phyloP scores from a whole-genome alignment of 2,329 filamentous ascomycete species.

The Teratosphaeriaceae sp. region DNA sequence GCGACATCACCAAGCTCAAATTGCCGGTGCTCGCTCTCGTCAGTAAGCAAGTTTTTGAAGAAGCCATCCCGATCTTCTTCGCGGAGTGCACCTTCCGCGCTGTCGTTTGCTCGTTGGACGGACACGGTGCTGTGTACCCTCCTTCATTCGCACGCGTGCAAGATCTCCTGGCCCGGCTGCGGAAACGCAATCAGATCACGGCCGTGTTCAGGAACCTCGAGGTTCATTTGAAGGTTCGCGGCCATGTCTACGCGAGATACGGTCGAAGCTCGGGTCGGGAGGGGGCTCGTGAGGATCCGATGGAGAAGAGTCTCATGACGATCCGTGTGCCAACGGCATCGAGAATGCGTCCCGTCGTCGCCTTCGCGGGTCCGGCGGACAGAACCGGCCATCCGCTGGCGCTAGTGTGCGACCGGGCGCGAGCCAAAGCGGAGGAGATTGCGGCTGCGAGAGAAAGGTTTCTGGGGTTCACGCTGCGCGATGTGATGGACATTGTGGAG shows the following conservation, averaged over 20 bases:
- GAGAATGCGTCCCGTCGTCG: not conserved
- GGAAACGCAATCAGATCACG: not conserved
- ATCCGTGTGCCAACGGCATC: not conserved
- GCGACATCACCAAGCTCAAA: not conserved
- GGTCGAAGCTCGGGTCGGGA: no score
- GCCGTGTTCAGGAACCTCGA: not conserved
- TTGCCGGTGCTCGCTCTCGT: not conserved
- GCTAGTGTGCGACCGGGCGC: not conserved
- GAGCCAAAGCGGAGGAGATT: not conserved
- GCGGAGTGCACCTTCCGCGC: not conserved
- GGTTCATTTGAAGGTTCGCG: not conserved
- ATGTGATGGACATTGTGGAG: not conserved
- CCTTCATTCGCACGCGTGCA: no score
- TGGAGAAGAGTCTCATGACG: not conserved
- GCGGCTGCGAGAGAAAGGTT: not conserved
- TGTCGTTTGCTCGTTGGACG: not conserved
- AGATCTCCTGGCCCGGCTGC: not conserved
- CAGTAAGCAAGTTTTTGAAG: not conserved
- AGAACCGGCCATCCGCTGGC: not conserved
- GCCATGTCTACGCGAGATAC: not conserved
- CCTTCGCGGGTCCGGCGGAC: not conserved
- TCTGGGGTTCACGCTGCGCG: not conserved
- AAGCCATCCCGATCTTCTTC: slow-evolving; percentile 1
- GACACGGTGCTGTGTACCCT: no score
- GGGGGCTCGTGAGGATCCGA: no score